These are phyloP conservation scores for Fonsecaea multimorphosa DNA, from an alignment of 2,329 filamentous ascomycete species.

Conservation along the genomic window DNA sequence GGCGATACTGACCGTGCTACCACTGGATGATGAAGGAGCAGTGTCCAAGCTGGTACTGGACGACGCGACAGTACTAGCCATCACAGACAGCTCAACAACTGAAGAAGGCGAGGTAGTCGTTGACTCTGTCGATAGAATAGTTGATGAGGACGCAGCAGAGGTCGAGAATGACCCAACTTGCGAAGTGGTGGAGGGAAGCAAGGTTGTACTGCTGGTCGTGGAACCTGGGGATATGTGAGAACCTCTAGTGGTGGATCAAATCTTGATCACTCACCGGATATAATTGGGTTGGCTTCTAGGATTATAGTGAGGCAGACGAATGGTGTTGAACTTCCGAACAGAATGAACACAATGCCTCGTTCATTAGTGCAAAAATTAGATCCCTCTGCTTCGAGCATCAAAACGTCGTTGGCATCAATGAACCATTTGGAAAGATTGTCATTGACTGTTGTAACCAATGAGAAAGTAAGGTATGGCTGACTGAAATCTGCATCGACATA, in stretches of 20 bases:
- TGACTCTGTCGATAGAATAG: neutral
- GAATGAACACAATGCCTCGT: conserved; percentile 18
- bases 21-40: too few relatives aligned
- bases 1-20: too few relatives aligned
- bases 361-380: conserved; percentile 23
- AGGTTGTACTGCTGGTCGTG: neutral
- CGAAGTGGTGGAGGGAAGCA: neutral
- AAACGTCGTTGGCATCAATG: conserved; percentile 2
- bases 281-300: neutral
- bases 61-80: too few relatives aligned
- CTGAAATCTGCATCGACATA: conserved; percentile 26
- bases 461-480: conserved; percentile 27
- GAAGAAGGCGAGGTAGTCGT: neutral
- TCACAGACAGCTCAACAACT: too few relatives aligned
- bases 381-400: conserved; percentile 12
- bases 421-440: conserved; percentile 3
- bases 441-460: conserved; percentile 10
- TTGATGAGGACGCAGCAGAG: neutral
- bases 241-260: neutral
- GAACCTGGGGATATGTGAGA: conserved; percentile 4
- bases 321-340: conserved; percentile 12
- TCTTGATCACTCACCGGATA: neutral
- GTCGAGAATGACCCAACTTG: neutral
- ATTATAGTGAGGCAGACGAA: conserved; percentile 23
- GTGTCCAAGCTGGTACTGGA: too few relatives aligned